Percentiles rank a stretch among this genome's conserved stretches.
phyloP scores from a whole-genome alignment of 345 rosid species.

The Citrus inodora region DNA sequence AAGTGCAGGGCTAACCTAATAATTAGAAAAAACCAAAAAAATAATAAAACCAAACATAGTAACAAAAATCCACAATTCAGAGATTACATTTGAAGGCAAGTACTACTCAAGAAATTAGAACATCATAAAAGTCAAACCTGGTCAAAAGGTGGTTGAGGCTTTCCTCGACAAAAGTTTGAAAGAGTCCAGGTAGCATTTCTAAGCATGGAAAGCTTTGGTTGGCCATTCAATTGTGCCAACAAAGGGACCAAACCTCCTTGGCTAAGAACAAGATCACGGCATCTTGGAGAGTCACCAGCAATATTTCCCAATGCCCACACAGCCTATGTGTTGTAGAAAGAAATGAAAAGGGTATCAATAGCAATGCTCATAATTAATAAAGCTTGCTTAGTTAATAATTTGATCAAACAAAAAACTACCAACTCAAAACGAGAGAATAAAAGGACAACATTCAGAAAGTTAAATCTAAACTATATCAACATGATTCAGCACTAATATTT shows the following conservation, averaged over 20 bases:
- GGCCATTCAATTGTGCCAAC: slow-evolving; percentile 60
- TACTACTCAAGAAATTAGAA: slow-evolving; percentile 14
- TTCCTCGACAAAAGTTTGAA: slow-evolving; percentile 83
- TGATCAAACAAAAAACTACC: neutral
- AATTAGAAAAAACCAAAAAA: neutral
- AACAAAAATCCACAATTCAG: neutral
- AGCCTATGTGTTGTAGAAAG: slow-evolving; percentile 35
- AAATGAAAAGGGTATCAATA: neutral
- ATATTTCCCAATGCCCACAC: slow-evolving; percentile 92
- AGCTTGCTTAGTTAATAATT: neutral
- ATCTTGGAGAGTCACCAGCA: slow-evolving; percentile 86
- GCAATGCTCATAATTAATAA: neutral
- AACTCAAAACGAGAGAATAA: neutral
- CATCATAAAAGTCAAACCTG: slow-evolving; percentile 40
- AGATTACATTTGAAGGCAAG: neutral
- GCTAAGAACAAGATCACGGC: slow-evolving; percentile 71
- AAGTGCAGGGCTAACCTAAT: slow-evolving; percentile 70
- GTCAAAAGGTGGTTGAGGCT: slow-evolving; percentile 72
- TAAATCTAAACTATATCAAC: neutral
- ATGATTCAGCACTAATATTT: neutral
- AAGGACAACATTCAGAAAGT: neutral
- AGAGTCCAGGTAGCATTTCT: slow-evolving; percentile 92
- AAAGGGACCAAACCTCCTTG: slow-evolving; percentile 61
- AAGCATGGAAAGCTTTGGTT: slow-evolving; percentile 74
- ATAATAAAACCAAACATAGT: neutral